Percentiles rank a stretch among this genome's conserved stretches.
These are phyloP conservation scores for Raphanus sativus DNA, from an alignment of 345 rosid genomes.

Conservation along the genomic window DNA sequence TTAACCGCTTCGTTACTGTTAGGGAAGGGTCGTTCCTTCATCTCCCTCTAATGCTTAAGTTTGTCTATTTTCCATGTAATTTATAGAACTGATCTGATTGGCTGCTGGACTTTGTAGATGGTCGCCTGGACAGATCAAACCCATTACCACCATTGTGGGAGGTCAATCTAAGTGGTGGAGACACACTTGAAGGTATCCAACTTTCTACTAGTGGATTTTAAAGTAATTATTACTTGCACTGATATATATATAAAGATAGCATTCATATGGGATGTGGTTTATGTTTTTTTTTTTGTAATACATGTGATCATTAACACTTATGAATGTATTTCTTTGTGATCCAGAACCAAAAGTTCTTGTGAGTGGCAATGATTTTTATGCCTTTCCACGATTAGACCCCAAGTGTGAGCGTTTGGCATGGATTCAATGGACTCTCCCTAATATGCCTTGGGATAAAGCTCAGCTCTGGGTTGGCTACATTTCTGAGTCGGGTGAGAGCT, in stretches of 20 bases:
- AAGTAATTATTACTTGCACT: not conserved
- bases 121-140: constrained; percentile 54
- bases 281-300: not conserved
- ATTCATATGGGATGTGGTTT: not conserved
- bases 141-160: constrained; percentile 63
- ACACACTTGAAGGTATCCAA: constrained; percentile 54
- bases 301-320: too few species aligned
- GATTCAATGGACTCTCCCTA: constrained; percentile 91
- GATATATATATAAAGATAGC: not conserved
- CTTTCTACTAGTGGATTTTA: not conserved
- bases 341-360: constrained; percentile 74
- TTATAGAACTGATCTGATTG: not conserved
- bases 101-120: constrained; percentile 48
- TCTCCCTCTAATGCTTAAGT: constrained; percentile 4
- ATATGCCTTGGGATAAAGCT: constrained; percentile 96
- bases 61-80: not conserved
- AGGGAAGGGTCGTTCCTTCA: constrained; percentile 62
- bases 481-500: constrained; percentile 67
- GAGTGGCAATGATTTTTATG: constrained; percentile 88
- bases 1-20: constrained; percentile 66
- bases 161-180: constrained; percentile 46
- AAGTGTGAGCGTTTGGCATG: constrained; percentile 75
- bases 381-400: constrained; percentile 84
- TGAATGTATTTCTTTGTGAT: not conserved
- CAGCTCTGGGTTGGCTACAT: constrained; percentile 94